Evolutionary conservation across 225 moss, liverwort and hornwort species (phyloP), one percentile per base, ranked within the genome.

Genomic region (Marchantia paleacea): DNA sequence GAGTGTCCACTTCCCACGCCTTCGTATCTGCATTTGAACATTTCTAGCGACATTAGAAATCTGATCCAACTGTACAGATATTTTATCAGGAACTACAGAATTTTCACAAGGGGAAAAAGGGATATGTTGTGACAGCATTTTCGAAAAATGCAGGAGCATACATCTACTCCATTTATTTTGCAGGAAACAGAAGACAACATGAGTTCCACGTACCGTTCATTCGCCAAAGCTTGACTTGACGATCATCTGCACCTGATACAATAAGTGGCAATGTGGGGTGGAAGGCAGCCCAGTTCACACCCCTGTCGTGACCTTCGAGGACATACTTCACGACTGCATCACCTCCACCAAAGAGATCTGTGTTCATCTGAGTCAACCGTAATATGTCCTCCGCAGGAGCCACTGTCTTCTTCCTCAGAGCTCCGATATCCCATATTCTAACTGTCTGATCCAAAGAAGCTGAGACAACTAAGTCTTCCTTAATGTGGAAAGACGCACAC

Each of bases 251-350:
- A 81, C 97, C 97, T 73, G 94, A 97, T 53, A 97, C 94, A 80
- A 97, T 97, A 51, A 97, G 92, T n/a, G 97, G 94, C 80, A 97
- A 85, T n/a, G 97, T 91, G 25, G 97, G 97, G 82, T 97, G 94
- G 85, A 97, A 94, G 8, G 97, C 86, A 67, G 97, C 97, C 97
- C 97, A 97, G 87, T 97, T 97, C 65, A 97, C 97, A 69, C 97
- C 97, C 88, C 94, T 86, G 70, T 97, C 97, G 77, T 97, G 97
- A 73, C 97, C 97, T 82, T 97, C 97, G 49, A 97, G 83, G 48
- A 97, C 97, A 78, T 97, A 97, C 89, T 97, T 97, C 83, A 97
- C 97, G 10, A 97, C 91, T 1, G 97, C 94, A 88, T 97, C 97
- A 75, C 97, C 94, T 84, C 97, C 97, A 85, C 94, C 97, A 58